Conservation (phyloP, 352 stramenopile species). For the Globisporangium abappressorium region DNA sequence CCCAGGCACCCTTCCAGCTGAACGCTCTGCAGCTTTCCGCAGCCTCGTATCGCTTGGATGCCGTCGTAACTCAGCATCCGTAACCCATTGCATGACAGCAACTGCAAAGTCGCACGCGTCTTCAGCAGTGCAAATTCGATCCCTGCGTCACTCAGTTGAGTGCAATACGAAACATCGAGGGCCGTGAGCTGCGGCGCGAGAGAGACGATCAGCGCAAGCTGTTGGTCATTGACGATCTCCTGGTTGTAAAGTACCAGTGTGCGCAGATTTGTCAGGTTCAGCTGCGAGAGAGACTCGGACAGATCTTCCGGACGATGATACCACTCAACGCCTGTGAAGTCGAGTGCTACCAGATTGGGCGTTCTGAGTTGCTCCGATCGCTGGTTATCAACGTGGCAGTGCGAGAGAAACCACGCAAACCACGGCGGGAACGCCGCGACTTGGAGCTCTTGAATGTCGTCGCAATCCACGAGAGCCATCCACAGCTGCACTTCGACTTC, state of each 20-base stretch:
- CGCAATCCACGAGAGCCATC: background rate
- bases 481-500: conserved; percentile 5
- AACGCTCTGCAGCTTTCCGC: conserved; percentile 13
- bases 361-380: background rate
- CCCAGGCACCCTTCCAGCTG: conserved; percentile 19
- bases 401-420: conserved; percentile 14
- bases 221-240: conserved; percentile 8
- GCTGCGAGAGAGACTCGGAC: background rate
- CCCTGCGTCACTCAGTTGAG: conserved; percentile 4
- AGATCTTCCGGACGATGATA: conserved; percentile 4
- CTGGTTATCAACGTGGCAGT: background rate
- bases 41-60: conserved; percentile 12
- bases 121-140: background rate
- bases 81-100: conserved; percentile 15
- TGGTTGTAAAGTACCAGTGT: conserved; percentile 11
- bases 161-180: conserved; percentile 15
- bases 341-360: background rate
- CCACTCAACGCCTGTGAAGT: conserved; percentile 15
- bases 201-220: conserved; percentile 3
- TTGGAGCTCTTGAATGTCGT: conserved; percentile 6
- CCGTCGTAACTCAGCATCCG: conserved; percentile 5
- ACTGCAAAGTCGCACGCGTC: conserved; percentile 6
- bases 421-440: conserved; percentile 10
- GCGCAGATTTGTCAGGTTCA: conserved; percentile 3
- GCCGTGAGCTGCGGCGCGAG: background rate